These are phyloP conservation scores for Epichloe uncinata DNA, from an alignment of 2,329 filamentous ascomycete genomes.

Conservation along the genomic window DNA sequence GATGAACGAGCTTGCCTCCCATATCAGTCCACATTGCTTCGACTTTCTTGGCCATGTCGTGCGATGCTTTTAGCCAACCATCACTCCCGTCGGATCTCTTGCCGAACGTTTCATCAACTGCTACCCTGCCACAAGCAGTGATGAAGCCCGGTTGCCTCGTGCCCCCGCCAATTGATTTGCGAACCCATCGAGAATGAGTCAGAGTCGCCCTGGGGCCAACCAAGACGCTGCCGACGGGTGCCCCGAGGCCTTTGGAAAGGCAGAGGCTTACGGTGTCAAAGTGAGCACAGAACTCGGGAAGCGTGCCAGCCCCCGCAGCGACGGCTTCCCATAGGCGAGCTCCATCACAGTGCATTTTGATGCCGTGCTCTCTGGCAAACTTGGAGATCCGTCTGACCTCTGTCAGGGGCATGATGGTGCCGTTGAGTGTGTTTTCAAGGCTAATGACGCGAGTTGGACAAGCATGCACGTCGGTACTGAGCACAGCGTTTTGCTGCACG, in stretches of 20 bases:
- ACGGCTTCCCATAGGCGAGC: constrained; percentile 75
- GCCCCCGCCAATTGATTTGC: constrained; percentile 66
- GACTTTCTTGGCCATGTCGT: constrained; percentile 48
- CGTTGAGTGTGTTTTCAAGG: constrained; percentile 75
- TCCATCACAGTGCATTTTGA: constrained; percentile 66
- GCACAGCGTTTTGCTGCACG: constrained; percentile 48
- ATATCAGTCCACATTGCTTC: constrained; percentile 58
- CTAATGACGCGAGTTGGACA: constrained; percentile 73
- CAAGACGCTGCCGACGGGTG: constrained; percentile 65
- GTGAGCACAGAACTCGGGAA: constrained; percentile 52
- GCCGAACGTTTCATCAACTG: constrained; percentile 39
- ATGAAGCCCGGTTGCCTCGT: constrained; percentile 61
- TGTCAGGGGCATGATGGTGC: constrained; percentile 61
- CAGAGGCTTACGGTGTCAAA: constrained; percentile 68
- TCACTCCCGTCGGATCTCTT: constrained; percentile 25
- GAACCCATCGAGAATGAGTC: constrained; percentile 27
- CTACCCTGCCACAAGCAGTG: constrained; percentile 56
- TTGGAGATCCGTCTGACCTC: constrained; percentile 56
- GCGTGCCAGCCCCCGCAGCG: constrained; percentile 50
- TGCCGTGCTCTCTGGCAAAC: constrained; percentile 51
- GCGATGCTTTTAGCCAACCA: constrained; percentile 46
- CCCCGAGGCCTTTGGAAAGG: constrained; percentile 72
- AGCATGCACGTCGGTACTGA: constrained; percentile 59
- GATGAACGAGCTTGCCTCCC: constrained; percentile 54
- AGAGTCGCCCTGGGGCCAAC: constrained; percentile 34